Evolutionary conservation across 2,329 filamentous ascomycete genomes (phyloP), one percentile per base, ranked within the genome.

Genomic region (Diplocarpon mali): DNA sequence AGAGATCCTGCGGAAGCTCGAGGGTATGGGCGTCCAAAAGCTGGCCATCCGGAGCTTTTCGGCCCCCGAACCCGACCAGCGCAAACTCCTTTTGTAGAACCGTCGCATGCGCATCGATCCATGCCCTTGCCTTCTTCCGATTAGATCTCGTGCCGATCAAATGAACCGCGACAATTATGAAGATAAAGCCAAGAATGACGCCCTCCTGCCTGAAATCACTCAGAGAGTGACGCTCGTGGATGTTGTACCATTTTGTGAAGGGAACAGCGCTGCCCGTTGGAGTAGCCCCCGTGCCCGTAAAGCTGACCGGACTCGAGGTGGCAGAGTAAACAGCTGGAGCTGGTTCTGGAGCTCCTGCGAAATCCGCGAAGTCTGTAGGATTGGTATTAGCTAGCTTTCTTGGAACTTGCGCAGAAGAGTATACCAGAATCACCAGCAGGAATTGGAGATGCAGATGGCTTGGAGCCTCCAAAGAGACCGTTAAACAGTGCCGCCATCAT

Each of bases 201-300:
- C 85, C 83, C 69, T 98, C 92, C 58, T 82, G 75, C 67, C 80
- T 80, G 73, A 98, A 98, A 64, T 98, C 92, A 60, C 73, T 74
- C 48, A 82, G 69, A 20, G 80, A 80, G 59, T 89, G 80, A 60
- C 92, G 87, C 75, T 96, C 89, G 75, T 94, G 92, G 50, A 96
- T 72, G 45, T 88, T 87, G 69, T 96, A 98, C 92, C 92, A 98
- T 71, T 86, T 87, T 41, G 88, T 95, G 65, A 83, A 95, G 12
- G 85, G 84, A 20, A 71, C 68, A 35, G 63, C 65, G 36, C 72
- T 64, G 36, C 68, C 69, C 48, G 73, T 71, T 14, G 65, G 61
- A 28, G 60, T 56, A 39, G 66, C 64, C 35, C 66, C 65, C 30
- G 64, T 65, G 47, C 72, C 64, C 45, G 71, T 65, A 51, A 71